These are phyloP conservation scores for Staphylotrichum tortipilum DNA, from an alignment of 495 filamentous ascomycete genomes.

Conservation along the genomic window DNA sequence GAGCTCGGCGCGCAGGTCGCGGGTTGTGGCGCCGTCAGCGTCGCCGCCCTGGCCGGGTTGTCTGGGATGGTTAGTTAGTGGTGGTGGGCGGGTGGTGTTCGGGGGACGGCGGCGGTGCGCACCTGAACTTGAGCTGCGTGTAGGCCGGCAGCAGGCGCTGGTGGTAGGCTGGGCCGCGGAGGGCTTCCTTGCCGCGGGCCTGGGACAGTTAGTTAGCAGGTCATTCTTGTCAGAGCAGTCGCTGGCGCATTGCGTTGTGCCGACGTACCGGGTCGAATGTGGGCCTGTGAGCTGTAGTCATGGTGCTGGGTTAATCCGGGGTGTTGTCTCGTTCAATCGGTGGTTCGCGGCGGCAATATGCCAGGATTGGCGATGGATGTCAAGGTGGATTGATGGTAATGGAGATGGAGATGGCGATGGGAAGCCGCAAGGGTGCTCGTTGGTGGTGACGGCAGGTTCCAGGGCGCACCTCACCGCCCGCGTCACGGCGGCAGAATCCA, in stretches of 20 bases:
- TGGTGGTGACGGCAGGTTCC: background rate
- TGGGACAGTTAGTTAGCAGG: conserved; percentile 32
- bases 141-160: conserved; percentile 91
- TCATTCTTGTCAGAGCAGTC: background rate
- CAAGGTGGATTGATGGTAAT: too few species aligned
- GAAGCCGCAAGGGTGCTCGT: conserved; percentile 6
- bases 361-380: conserved; percentile 1
- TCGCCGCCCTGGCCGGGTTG: conserved; percentile 85
- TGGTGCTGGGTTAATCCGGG: conserved; percentile 24
- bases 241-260: background rate
- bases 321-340: background rate
- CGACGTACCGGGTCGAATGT: conserved; percentile 79
- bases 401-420: too few species aligned
- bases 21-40: conserved; percentile 58
- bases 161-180: conserved; percentile 89
- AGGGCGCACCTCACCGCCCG: background rate
- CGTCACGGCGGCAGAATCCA: conserved; percentile 11
- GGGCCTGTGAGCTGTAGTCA: conserved; percentile 78
- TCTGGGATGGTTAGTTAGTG: conserved; percentile 25
- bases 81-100: background rate
- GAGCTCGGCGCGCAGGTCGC: conserved; percentile 86
- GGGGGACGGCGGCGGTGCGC: conserved; percentile 8
- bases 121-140: conserved; percentile 82
- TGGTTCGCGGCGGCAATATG: background rate
- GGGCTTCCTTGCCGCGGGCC: conserved; percentile 92